Base-by-base conservation (phyloP, 208 protist genomes). In the Trypanosoma conorhini region DNA sequence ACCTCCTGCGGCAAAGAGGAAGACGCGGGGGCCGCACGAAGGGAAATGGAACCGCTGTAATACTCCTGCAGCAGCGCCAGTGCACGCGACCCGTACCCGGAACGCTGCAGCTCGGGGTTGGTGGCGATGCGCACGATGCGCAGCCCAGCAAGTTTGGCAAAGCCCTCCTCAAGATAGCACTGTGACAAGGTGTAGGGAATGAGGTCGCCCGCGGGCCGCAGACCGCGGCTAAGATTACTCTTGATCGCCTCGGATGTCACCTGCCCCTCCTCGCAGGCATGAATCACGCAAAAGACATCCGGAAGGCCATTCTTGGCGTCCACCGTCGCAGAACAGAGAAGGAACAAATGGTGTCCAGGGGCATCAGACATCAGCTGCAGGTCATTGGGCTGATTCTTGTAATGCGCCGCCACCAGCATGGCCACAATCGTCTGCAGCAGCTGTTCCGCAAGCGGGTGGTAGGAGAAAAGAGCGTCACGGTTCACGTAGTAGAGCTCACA, bases 321-420 rank as follows among this genome's bases (percentile, higher is more conserved):
- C 21, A 90, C 55, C 44, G 59, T 80, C 21, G 83, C 85, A 51
- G 89, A 86, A 62, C 99, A 93, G 10, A 99, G 88, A 19, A 99
- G 96, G 79, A 99, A 99, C 8, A 99, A 62, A 64, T 98, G 93
- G 70, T 99, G 99, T 22, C 98, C 95, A 7, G 99, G 99, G 0
- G 99, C 98, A 80, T 99, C 99, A 8, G 97, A 97, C 62, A 99
- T 91, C 21, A 99, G 83, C 74, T 99, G 97, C 1, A 99, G 76
- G 74, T 99, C 99, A 82, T 99, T 99, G 2, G 99, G 99, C 58
- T 98, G 93, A 79, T 99, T 99, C 78, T 99, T 99, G 87, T 99
- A 99, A 79, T 99, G 98, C 26, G 93, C 97, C 0, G 95, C 88
- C 12, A 98, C 96, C 50, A 98, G 97, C 28, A 99, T 81, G 0